Evolutionary conservation across 2,329 filamentous ascomycete species (phyloP), one percentile per base, ranked within the genome.

Genomic region (Ciborinia camelliae): DNA sequence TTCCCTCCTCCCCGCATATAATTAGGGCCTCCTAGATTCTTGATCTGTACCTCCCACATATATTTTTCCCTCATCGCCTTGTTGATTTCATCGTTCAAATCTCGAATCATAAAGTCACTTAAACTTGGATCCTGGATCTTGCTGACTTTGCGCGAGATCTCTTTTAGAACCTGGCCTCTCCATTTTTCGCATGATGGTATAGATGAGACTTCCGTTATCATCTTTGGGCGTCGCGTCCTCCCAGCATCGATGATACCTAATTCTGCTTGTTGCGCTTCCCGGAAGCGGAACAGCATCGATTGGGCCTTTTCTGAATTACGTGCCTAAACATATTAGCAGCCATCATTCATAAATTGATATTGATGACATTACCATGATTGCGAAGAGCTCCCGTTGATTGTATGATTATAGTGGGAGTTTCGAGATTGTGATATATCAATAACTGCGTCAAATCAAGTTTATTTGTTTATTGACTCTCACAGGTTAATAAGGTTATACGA

Each of bases 221-320:
- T 85, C 78, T 94, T 96, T 61, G 95, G 95, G 2, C 95, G 92
- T 14, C 93, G 91, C 10, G 92, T 90, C 68, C 93, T 91, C 66
- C 92, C 90, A 35, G 90, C 90, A 81, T 98, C 94, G 79, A 99
- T 91, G 78, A 98, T 97, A 75, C 94, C 94, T 55, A 97, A 85
- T 80, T 97, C 93, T 69, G 92, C 92, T 70, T 94, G 94, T 85
- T 98, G 95, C 73, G 94, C 91, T 75, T 96, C 95, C 77, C 95
- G 92, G 83, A 99, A 99, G 83, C 95, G 94, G 82, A 97, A 99
- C 78, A 99, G 94, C 94, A 99, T 99, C 55, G 93, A 97, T 82
- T 99, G 95, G 74, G 95, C 94, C 79, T 98, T 99, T 84, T 98
- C 94, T 53, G 91, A 94, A 79, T 98, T 97, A 76, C 94, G 94